phyloP scores from a whole-genome alignment of 2,329 filamentous ascomycete species.

The Penicillium verrucosum region DNA sequence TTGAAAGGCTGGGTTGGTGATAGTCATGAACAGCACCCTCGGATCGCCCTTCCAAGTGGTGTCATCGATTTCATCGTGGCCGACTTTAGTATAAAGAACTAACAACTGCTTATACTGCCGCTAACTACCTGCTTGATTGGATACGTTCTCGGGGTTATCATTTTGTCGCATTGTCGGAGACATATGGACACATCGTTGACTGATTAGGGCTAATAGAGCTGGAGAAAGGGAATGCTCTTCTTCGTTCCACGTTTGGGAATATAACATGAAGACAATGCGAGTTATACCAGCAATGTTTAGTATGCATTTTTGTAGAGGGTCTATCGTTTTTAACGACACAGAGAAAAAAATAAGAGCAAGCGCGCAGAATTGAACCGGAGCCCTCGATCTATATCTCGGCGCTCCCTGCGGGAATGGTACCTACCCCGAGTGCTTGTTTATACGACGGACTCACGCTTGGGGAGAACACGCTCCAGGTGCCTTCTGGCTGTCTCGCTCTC shows the following conservation, averaged over 20 bases:
- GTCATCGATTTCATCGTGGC: background rate
- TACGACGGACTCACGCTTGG: background rate
- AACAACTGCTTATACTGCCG: background rate
- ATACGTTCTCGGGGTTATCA: background rate
- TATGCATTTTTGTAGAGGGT: background rate
- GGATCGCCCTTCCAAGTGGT: background rate
- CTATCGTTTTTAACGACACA: background rate
- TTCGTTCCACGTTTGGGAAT: background rate
- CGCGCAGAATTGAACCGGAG: background rate
- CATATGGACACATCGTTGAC: background rate
- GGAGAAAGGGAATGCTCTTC: background rate
- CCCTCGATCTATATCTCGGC: background rate
- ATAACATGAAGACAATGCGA: background rate
- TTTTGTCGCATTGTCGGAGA: background rate
- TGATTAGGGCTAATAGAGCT: background rate
- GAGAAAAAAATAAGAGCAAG: background rate
- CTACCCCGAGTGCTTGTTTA: background rate
- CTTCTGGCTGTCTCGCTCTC: no score
- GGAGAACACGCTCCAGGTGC: background rate
- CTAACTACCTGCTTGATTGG: background rate
- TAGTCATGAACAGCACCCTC: background rate
- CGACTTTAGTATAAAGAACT: background rate
- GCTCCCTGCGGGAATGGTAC: background rate
- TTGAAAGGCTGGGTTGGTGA: background rate
- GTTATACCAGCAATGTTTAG: background rate